These are phyloP conservation scores for Blastobotrys chiropterorum DNA, from an alignment of 805 yeast species.

Conservation along the genomic window DNA sequence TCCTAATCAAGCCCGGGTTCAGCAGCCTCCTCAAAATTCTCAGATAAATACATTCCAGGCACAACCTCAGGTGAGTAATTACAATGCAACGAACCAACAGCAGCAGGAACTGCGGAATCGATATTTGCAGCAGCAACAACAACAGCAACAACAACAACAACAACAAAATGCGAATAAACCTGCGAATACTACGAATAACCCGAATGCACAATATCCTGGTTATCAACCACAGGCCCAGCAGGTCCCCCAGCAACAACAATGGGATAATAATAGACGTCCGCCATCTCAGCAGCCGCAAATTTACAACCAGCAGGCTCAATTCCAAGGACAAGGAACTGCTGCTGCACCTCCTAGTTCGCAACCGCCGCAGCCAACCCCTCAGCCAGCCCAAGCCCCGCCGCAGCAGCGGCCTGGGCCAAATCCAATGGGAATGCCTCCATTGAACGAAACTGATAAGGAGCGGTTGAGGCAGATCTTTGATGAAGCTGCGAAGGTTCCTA, in stretches of 20 bases:
- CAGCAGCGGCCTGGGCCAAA: slow-evolving; percentile 21
- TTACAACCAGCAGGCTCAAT: neutral
- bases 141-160: slow-evolving; percentile 9
- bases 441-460: slow-evolving; percentile 44
- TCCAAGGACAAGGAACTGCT: neutral
- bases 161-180: neutral
- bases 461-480: slow-evolving; percentile 54
- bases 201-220: neutral
- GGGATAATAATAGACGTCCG: neutral
- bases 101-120: slow-evolving; percentile 4
- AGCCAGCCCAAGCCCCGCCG: slow-evolving; percentile 8
- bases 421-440: slow-evolving; percentile 37
- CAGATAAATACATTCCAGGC: slow-evolving; percentile 3
- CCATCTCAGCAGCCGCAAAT: neutral
- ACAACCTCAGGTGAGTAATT: neutral
- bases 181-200: neutral
- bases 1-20: slow-evolving; percentile 6
- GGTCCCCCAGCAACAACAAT: neutral
- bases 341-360: neutral
- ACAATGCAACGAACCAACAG: slow-evolving; percentile 5
- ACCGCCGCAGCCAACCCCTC: too few species aligned
- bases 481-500: slow-evolving; percentile 62
- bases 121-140: slow-evolving; percentile 9
- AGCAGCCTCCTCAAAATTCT: slow-evolving; percentile 1
- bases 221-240: neutral